Evolutionary conservation across 306 rosid species (phyloP).

Genomic region (Sicyos baderoa): DNA sequence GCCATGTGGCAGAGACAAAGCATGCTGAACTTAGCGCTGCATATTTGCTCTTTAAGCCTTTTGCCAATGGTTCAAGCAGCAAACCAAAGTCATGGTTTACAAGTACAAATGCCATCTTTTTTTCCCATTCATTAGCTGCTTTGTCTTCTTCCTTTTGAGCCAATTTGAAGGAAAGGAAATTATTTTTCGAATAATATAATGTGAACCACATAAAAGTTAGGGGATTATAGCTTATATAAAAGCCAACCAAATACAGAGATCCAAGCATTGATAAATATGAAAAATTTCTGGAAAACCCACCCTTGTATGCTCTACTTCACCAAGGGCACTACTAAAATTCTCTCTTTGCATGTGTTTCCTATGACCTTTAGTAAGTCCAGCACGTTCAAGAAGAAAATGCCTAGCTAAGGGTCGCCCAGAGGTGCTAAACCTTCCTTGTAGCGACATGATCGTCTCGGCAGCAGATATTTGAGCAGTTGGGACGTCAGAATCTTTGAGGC

Average conservation of each 20-base stretch:
- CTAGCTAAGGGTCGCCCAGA: slow-evolving; percentile 56
- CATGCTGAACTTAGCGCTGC: slow-evolving; percentile 56
- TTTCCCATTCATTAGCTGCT: slow-evolving; percentile 80
- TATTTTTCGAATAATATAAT: slow-evolving; percentile 6
- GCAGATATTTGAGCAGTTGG: slow-evolving; percentile 63
- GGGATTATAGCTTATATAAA: neutral
- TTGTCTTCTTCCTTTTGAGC: slow-evolving; percentile 60
- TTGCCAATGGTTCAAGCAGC: slow-evolving; percentile 79
- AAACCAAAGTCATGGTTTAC: slow-evolving; percentile 81
- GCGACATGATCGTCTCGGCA: slow-evolving; percentile 63
- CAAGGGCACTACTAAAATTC: slow-evolving; percentile 32
- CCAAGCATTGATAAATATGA: neutral
- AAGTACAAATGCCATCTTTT: slow-evolving; percentile 62
- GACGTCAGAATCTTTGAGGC: slow-evolving; percentile 59
- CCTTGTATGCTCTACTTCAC: slow-evolving; percentile 35
- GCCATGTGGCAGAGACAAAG: slow-evolving; percentile 81
- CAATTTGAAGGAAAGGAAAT: slow-evolving; percentile 18
- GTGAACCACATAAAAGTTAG: neutral
- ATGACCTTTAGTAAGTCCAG: slow-evolving; percentile 46
- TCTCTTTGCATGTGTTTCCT: slow-evolving; percentile 38
- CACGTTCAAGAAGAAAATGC: slow-evolving; percentile 69
- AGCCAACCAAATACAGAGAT: neutral
- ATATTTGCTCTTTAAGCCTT: slow-evolving; percentile 63
- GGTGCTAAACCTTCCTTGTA: slow-evolving; percentile 70
- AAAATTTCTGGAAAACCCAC: slow-evolving; percentile 34